Evolutionary conservation across 179 eudicot species (phyloP).

Genomic region (Pouteria campechiana): DNA sequence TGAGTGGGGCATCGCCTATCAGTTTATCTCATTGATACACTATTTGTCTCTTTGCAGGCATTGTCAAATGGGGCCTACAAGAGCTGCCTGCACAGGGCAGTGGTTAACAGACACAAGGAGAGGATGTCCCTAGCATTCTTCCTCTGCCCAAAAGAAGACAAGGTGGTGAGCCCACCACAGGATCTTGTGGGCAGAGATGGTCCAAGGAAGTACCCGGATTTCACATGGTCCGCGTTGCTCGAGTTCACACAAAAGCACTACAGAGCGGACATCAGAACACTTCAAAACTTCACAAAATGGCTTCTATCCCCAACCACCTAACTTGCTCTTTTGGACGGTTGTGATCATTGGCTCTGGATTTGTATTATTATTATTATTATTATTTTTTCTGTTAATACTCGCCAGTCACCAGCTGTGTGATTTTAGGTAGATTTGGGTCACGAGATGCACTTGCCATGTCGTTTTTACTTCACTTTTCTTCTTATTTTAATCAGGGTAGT

Average conservation of each 20-base stretch:
- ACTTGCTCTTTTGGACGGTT: too few species aligned
- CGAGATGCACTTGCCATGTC: too few species aligned
- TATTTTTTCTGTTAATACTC: too few species aligned
- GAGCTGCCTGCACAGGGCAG: conserved; percentile 59
- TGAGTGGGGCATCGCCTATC: neutral
- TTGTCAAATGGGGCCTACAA: conserved; percentile 48
- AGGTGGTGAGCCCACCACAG: conserved; percentile 32
- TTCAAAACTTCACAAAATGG: conserved; percentile 24
- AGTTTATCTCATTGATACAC: neutral
- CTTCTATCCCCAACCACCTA: neutral
- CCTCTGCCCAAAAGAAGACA: conserved; percentile 33
- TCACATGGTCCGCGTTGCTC: conserved; percentile 35
- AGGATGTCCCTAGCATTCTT: conserved; percentile 46
- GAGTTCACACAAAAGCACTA: conserved; percentile 40
- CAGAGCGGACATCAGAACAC: conserved; percentile 33
- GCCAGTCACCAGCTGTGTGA: too few species aligned
- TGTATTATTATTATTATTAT: too few species aligned
- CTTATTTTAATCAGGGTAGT: too few species aligned
- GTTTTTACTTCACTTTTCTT: too few species aligned
- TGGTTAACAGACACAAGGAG: conserved; percentile 29
- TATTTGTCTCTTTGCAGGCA: conserved; percentile 21
- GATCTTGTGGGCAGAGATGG: conserved; percentile 5
- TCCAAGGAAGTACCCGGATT: conserved; percentile 41
- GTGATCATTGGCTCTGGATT: too few species aligned
- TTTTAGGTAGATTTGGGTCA: too few species aligned